Evolutionary conservation across 305 asterid species (phyloP), one percentile per base, ranked within the genome.

Genomic region (Fraxinus ornus): DNA sequence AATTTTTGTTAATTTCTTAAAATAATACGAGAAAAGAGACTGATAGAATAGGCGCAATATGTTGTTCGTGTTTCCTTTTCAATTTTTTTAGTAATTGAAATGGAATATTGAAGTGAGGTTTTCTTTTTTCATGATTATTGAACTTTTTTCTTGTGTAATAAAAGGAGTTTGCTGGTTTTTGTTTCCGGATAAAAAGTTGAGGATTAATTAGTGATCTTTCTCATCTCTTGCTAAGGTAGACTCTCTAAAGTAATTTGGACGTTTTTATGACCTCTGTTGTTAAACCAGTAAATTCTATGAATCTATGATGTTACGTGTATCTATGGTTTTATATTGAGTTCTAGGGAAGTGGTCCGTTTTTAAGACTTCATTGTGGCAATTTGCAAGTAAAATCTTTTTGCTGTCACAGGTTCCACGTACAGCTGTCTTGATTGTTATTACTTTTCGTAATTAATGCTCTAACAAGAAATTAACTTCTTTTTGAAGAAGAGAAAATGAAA

Each of bases 61-160:
- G 17, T 21, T 68, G 0, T 0, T 30, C 17, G 3, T 15, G 47
- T 39, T n/a, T 17, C 3, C 5, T 72, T 75, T 2, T 0, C 10
- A 22, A 47, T 70, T 66, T 22, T 44, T 81, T 36, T 5, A 71
- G 64, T n/a, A 4, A 28, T 74, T 64, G 2, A 75, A 7, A 79
- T 78, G 64, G 72, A 44, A 79, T 66, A 66, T 57, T 83, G 84
- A 76, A 75, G 81, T 83, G 44, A 75, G 77, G 52, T 73, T 74
- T 22, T 30, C 60, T 57, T 9, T 75, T 3, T 17, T 81, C 13
- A 35, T 83, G 76, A 36, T 70, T 57, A 78, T 76, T 9, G 28
- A 47, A 47, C 5, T 47, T 47, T 75, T 41, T 41, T 41, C 49
- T 41, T 41, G 49, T 41, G 49, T 41, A 41, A 79, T 80, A 37